Conservation (phyloP, 495 filamentous ascomycete species). For the Aspergillus nanangensis region DNA sequence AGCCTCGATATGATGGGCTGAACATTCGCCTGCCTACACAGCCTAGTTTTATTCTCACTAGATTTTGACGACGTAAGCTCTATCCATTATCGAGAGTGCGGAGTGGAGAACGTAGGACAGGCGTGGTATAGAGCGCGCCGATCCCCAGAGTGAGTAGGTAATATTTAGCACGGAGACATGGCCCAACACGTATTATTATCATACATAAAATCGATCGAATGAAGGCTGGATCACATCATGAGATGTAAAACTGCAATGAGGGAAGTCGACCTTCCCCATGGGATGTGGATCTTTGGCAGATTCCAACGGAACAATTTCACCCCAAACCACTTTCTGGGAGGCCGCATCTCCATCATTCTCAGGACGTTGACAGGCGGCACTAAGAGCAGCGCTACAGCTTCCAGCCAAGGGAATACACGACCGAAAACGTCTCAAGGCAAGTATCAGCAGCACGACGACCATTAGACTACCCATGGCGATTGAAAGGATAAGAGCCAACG, state of each 20-base stretch:
- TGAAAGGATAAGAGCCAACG: slow-evolving; percentile 18
- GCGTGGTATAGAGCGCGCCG: too few relatives aligned
- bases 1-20: too few relatives aligned
- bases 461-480: slow-evolving; percentile 12
- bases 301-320: neutral
- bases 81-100: too few relatives aligned
- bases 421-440: slow-evolving; percentile 14
- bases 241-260: neutral
- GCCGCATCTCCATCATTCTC: slow-evolving; percentile 8
- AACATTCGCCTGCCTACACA: too few relatives aligned
- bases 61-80: too few relatives aligned
- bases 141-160: too few relatives aligned
- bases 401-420: slow-evolving; percentile 24
- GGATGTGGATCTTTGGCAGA: too few relatives aligned
- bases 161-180: too few relatives aligned
- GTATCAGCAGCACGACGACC: slow-evolving; percentile 5
- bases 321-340: neutral
- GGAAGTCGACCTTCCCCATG: neutral
- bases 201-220: neutral
- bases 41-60: too few relatives aligned
- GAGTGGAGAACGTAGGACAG: too few relatives aligned
- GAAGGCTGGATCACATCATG: neutral
- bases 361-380: slow-evolving; percentile 16
- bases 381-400: slow-evolving; percentile 26
- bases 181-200: too few relatives aligned